Base-by-base conservation (phyloP, 2,329 filamentous ascomycete species). In the Xylaria hypoxylon region DNA sequence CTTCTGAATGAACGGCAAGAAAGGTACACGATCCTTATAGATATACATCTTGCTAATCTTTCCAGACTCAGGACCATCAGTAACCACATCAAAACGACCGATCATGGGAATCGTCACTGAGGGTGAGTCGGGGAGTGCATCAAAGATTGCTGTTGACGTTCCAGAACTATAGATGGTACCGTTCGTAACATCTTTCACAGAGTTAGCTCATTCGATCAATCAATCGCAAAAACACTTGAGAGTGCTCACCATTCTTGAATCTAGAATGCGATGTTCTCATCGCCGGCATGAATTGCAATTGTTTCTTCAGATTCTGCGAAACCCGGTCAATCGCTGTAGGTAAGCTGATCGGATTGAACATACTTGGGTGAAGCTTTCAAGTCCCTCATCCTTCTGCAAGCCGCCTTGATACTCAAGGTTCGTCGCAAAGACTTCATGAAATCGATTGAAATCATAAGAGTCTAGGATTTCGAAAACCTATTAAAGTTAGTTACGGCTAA, bases 101-200 rank as follows among this genome's bases (percentile, higher is more conserved):
- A 62, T 62, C 59, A 62, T 62, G 38, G 59, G 59, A 17, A 62
- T 62, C 26, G 59, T 62, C 28, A 62, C 59, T 3, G 59, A 62
- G 13, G 59, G 59, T 10, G 59, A 55, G 22, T 62, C 59, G 8
- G 50, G 50, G 10, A 62, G 59, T 26, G 59, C 59, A 1, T 48
- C 40, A 17, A 62, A 62, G 5, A 28, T 35, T 8, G 59, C 59
- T 2, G 59, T 62, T 22, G 59, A 62, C 3, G 59, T 45, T 10
- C 59, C 59, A 8, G 59, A 62, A 19, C 59, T 62, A 8, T 62
- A 62, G 7, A 62, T 62, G n/a, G 59, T 62, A 11, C 28, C 24
- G 13, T 62, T 62, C 5, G 51, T 31, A 10, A 62, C 42, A n/a
- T 61, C 59, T 38, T 61, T 22, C 15, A n/a, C 3, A 26, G 13